Evolutionary conservation across 2,329 filamentous ascomycete species (phyloP).

Genomic region (Plectosphaerella plurivora): DNA sequence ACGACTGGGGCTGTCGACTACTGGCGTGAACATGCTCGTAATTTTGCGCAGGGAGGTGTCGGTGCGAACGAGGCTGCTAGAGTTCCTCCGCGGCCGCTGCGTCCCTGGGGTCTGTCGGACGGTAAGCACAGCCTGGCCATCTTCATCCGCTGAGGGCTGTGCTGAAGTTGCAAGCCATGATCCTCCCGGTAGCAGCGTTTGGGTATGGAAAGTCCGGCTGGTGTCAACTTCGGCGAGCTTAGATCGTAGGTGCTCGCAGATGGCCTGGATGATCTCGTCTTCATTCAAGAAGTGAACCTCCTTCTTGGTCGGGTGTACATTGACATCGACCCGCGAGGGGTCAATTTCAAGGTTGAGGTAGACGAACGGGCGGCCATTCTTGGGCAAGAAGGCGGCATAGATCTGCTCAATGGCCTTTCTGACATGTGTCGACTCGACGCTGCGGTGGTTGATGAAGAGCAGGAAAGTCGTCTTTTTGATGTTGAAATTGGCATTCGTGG

Average conservation of each 20-base stretch:
- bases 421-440: constrained; percentile 83
- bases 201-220: constrained; percentile 90
- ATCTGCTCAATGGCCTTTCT: constrained; percentile 90
- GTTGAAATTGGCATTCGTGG: constrained; percentile 92
- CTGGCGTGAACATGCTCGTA: constrained; percentile 83
- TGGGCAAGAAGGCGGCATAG: constrained; percentile 82
- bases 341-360: constrained; percentile 93
- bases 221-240: constrained; percentile 85
- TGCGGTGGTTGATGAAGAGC: constrained; percentile 94
- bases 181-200: constrained; percentile 77
- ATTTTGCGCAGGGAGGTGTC: constrained; percentile 90
- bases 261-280: constrained; percentile 85
- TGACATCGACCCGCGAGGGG: constrained; percentile 88
- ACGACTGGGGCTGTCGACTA: constrained; percentile 3
- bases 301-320: constrained; percentile 93
- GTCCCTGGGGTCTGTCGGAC: constrained; percentile 28
- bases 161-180: constrained; percentile 21
- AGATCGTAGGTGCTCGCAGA: constrained; percentile 75
- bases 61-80: constrained; percentile 83
- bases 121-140: constrained; percentile 17
- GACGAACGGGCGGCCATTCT: constrained; percentile 88
- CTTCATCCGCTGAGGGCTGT: constrained; percentile 17
- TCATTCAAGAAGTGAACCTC: constrained; percentile 98
- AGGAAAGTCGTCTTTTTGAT: constrained; percentile 84
- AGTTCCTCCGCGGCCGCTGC: constrained; percentile 34